phyloP scores from a whole-genome alignment of 106 monocot genomes.

The Allium fistulosum region DNA sequence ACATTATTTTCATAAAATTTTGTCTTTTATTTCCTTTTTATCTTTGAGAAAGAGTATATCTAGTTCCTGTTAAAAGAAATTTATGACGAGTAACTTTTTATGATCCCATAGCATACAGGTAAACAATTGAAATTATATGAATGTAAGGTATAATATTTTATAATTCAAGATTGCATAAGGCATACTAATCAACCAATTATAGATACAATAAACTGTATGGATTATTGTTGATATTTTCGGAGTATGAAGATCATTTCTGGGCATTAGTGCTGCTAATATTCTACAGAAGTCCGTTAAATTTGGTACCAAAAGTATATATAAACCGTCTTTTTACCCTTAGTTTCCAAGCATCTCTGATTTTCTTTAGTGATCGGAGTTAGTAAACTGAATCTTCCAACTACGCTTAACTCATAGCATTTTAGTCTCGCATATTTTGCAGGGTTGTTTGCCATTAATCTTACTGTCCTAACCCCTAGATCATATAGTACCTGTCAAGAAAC shows the following conservation, averaged over 20 bases:
- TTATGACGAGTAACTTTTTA: no score
- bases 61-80: no score
- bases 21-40: no score
- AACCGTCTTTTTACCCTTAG: conserved; percentile 83
- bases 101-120: no score
- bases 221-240: neutral
- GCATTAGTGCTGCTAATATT: neutral
- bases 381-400: conserved; percentile 64
- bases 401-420: conserved; percentile 83
- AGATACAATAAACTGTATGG: neutral
- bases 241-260: conserved; percentile 3
- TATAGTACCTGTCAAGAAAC: conserved; percentile 61
- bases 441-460: conserved; percentile 88
- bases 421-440: conserved; percentile 83
- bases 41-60: no score
- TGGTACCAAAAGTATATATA: conserved; percentile 67
- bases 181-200: no score
- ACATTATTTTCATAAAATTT: no score
- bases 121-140: no score
- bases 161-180: no score
- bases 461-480: conserved; percentile 88
- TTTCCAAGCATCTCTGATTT: conserved; percentile 78
- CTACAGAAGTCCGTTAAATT: conserved; percentile 32
- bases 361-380: conserved; percentile 86
- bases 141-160: no score